Conservation (phyloP, 2,329 filamentous ascomycete genomes). For the Arthrobotrys sinensis region DNA sequence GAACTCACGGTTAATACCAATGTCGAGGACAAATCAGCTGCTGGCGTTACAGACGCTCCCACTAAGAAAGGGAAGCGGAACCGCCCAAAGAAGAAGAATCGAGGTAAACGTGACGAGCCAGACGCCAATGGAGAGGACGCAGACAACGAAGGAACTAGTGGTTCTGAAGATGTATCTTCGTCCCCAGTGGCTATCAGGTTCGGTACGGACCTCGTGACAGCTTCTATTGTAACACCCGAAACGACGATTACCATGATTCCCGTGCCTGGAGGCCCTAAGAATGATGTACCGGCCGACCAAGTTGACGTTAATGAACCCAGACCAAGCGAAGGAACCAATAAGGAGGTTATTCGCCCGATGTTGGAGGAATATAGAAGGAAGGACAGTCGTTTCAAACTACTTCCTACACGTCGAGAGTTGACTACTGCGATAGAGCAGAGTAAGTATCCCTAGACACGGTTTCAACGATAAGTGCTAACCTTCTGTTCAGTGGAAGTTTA, state of each 20-base stretch:
- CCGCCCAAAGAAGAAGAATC: constrained; percentile 26
- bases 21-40: neutral
- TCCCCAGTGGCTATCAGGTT: constrained; percentile 50
- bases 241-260: constrained; percentile 54
- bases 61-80: constrained; percentile 38
- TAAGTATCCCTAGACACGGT: constrained; percentile 1
- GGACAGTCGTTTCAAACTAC: constrained; percentile 45
- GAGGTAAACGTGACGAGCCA: constrained; percentile 19
- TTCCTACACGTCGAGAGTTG: constrained; percentile 51
- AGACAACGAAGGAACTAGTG: constrained; percentile 59
- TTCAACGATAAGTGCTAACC: constrained; percentile 7
- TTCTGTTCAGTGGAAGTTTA: constrained; percentile 74
- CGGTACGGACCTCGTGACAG: constrained; percentile 48
- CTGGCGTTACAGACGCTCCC: constrained; percentile 3
- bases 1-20: constrained; percentile 24
- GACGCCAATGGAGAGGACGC: constrained; percentile 51
- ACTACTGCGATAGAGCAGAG: constrained; percentile 52
- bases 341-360: constrained; percentile 45
- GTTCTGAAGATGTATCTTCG: constrained; percentile 47
- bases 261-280: constrained; percentile 27
- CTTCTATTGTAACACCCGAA: constrained; percentile 36
- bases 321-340: constrained; percentile 16
- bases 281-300: constrained; percentile 3
- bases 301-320: constrained; percentile 15
- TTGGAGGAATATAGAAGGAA: constrained; percentile 52